These are phyloP conservation scores for Kwoniella dejecticola DNA, from an alignment of 768 basidiomycete species.

Conservation along the genomic window DNA sequence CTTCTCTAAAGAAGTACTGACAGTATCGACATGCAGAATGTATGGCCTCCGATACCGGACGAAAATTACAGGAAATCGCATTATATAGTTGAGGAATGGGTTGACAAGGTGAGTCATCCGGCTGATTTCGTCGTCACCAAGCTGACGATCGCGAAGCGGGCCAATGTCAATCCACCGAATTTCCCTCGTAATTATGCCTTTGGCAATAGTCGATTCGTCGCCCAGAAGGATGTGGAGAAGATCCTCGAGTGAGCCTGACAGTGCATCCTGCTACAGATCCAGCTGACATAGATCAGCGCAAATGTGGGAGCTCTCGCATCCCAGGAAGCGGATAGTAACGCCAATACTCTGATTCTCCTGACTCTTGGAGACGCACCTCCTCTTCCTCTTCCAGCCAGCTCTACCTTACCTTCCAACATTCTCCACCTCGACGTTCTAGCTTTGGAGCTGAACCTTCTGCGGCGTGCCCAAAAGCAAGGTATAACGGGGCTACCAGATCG, in stretches of 20 bases:
- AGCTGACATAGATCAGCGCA: slow-evolving; percentile 34
- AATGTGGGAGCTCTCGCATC: slow-evolving; percentile 49
- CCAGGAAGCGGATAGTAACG: slow-evolving; percentile 43
- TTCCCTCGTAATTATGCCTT: slow-evolving; percentile 51
- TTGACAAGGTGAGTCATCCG: slow-evolving; percentile 52
- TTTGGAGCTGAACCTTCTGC: slow-evolving; percentile 48
- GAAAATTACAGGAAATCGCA: slow-evolving; percentile 55
- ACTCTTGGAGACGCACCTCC: slow-evolving; percentile 41
- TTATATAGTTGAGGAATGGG: slow-evolving; percentile 53
- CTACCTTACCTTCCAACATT: slow-evolving; percentile 49
- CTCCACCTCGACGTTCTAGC: slow-evolving; percentile 50
- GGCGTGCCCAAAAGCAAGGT: slow-evolving; percentile 39
- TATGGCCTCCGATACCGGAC: slow-evolving; percentile 52
- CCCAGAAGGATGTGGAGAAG: slow-evolving; percentile 45
- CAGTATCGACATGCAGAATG: slow-evolving; percentile 31
- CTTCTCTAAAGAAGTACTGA: not conserved
- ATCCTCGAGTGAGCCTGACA: slow-evolving; percentile 48
- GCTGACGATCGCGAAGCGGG: slow-evolving; percentile 30
- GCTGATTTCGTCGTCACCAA: not conserved
- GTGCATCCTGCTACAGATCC: not conserved
- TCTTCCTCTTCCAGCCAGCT: slow-evolving; percentile 40
- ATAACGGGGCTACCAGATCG: slow-evolving; percentile 40
- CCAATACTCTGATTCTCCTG: slow-evolving; percentile 53
- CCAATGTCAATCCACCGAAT: slow-evolving; percentile 47
- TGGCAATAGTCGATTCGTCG: slow-evolving; percentile 46